Evolutionary conservation across 139 green algal genomes (phyloP), one percentile per base, ranked within the genome.

Genomic region (Coccomyxa sp.): DNA sequence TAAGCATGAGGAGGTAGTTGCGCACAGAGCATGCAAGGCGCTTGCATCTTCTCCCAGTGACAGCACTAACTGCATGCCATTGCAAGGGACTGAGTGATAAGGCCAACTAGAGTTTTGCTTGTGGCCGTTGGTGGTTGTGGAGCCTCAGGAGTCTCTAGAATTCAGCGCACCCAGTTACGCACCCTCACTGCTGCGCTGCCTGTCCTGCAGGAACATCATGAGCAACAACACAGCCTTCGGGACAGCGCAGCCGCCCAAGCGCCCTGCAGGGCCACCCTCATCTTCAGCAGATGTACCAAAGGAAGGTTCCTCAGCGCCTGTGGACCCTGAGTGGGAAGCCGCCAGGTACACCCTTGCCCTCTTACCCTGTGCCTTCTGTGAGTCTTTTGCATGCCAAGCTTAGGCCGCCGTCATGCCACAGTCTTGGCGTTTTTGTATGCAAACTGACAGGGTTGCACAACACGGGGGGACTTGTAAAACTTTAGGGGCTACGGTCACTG

Each of bases 161-260:
- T 29, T 8, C 12, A 7, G 10, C 6, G 16, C 68, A 70, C 39
- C 6, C 8, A 7, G 7, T 70, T 40, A 64, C 8, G 34, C 9
- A 58, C 40, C 29, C 33, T 5, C 16, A 36, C 40, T 69, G 27
- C 6, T n/a, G 31, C 39, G 37, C 34, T 22, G 7, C 14, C 9
- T 55, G 37, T 7, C 14, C 37, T 69, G 39, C 73, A 77, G 84
- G 77, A 97, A 97, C 84, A 78, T 97, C 41, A 80, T 96, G 33
- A 92, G 79, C 27, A 88, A 88, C 14, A 96, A 97, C 75, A 89
- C 92, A 34, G 93, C 91, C 7, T 90, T 94, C 70, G 91, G 89
- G 0, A 50, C 33, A 55, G 70, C 69, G 70, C 1, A 12, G 18
- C 78, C 73, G 31, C 50, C 68, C 10, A 76, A 70, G 55, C 22